Evolutionary conservation across 805 yeast genomes (phyloP).

Genomic region (Danielozyma ontarioensis): DNA sequence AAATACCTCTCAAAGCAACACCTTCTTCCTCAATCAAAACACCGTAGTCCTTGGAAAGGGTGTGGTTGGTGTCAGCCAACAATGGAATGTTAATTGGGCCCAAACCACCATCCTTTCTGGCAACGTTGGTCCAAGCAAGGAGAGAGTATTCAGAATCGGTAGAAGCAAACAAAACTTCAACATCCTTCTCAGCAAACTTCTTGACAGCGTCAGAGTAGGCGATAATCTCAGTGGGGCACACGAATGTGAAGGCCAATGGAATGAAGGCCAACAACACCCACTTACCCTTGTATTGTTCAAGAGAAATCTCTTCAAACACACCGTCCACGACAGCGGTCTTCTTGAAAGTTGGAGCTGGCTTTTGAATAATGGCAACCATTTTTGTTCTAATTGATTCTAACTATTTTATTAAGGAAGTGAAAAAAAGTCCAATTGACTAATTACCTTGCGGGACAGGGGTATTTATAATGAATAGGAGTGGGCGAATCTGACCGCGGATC

Average conservation of each 20-base stretch:
- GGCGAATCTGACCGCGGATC: not conserved
- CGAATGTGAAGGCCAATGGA: conserved; percentile 99
- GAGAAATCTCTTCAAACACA: conserved; percentile 87
- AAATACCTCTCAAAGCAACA: conserved; percentile 95
- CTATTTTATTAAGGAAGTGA: not conserved
- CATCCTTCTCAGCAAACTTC: conserved; percentile 81
- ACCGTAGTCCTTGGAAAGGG: conserved; percentile 93
- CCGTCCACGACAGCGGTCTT: conserved; percentile 98
- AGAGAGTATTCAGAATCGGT: conserved; percentile 98
- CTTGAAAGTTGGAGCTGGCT: conserved; percentile 94
- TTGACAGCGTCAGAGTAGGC: conserved; percentile 95
- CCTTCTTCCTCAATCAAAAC: conserved; percentile 96
- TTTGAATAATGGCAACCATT: conserved; percentile 90
- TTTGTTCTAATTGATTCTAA: conserved; percentile 1
- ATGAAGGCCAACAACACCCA: conserved; percentile 96
- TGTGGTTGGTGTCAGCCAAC: conserved; percentile 94
- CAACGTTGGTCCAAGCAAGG: conserved; percentile 96
- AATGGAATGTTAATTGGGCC: conserved; percentile 94
- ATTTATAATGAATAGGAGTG: not conserved
- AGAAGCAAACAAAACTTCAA: conserved; percentile 91
- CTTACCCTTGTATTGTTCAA: conserved; percentile 95
- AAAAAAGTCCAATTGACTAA: not conserved
- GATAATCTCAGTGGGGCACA: conserved; percentile 98
- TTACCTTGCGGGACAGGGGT: too few species aligned
- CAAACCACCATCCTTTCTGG: conserved; percentile 97